Conservation (phyloP, 345 rosid species). For the Adansonia digitata region DNA sequence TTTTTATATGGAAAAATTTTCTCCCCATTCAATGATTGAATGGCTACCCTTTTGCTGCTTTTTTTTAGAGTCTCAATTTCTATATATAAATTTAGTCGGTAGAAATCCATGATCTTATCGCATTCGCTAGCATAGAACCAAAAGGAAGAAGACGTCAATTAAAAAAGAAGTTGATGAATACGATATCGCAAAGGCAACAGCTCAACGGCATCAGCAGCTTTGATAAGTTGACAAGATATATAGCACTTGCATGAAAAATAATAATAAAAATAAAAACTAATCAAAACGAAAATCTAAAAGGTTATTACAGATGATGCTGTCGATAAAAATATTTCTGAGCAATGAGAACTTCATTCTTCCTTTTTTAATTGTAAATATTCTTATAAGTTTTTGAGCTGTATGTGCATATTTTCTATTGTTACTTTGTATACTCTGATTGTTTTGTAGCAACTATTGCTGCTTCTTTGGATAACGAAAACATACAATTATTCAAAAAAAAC, state of each 20-base stretch:
- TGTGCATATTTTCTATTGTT: no score
- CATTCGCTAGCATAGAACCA: neutral
- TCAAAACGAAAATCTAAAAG: no score
- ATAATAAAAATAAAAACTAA: no score
- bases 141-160: neutral
- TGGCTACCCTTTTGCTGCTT: neutral
- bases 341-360: no score
- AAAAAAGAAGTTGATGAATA: neutral
- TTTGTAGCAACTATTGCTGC: no score
- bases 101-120: neutral
- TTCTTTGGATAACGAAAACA: no score
- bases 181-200: neutral
- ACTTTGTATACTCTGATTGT: no score
- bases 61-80: neutral
- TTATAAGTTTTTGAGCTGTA: no score
- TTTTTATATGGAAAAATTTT: constrained; percentile 1
- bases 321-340: no score
- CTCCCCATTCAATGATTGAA: constrained; percentile 5
- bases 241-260: neutral
- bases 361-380: no score
- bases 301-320: no score
- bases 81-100: neutral
- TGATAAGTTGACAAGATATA: neutral
- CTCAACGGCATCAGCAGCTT: neutral
- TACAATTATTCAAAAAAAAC: no score